A percentile compares a stretch with the other conserved stretches of the same genome.
These are phyloP conservation scores for Phytopythium cucurbitacearum DNA, from an alignment of 352 stramenopile species.

Conservation along the genomic window DNA sequence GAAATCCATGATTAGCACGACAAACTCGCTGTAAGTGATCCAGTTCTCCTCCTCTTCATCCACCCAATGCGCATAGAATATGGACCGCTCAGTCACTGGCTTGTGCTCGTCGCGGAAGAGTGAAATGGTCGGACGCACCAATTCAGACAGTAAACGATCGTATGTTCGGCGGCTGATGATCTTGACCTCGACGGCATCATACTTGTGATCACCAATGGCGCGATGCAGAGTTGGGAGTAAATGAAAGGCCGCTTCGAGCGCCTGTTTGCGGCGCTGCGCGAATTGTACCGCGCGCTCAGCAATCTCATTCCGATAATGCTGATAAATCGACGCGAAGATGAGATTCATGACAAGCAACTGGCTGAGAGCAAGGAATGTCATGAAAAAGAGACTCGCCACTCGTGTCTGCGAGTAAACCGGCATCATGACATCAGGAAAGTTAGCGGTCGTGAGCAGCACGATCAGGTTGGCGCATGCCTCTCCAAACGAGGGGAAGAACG, in stretches of 20 bases:
- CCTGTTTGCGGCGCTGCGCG: constrained; percentile 27
- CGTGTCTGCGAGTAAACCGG: constrained; percentile 47
- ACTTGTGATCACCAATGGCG: background rate
- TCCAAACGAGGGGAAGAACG: constrained; percentile 48
- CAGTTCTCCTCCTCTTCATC: constrained; percentile 13
- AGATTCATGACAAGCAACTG: constrained; percentile 83
- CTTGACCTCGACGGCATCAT: constrained; percentile 13
- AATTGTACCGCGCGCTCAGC: constrained; percentile 23
- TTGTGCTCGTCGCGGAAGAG: constrained; percentile 20
- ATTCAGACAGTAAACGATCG: constrained; percentile 18
- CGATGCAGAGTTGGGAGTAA: constrained; percentile 21
- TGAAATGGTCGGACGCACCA: constrained; percentile 26
- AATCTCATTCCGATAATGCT: constrained; percentile 53
- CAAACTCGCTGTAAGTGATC: constrained; percentile 25
- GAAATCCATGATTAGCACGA: constrained; percentile 23
- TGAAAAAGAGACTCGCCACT: constrained; percentile 55
- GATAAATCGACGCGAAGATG: constrained; percentile 69
- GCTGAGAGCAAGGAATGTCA: constrained; percentile 61
- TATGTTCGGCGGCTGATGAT: constrained; percentile 22
- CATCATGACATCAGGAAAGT: constrained; percentile 85
- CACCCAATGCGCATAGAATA: constrained; percentile 3
- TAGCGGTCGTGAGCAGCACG: constrained; percentile 72
- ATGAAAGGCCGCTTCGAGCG: constrained; percentile 47
- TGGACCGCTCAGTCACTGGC: background rate
- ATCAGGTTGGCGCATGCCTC: constrained; percentile 56